Percentiles rank a stretch among this genome's conserved stretches.
Evolutionary conservation across 768 basidiomycete genomes (phyloP).

Genomic region (Ramaria sp.): DNA sequence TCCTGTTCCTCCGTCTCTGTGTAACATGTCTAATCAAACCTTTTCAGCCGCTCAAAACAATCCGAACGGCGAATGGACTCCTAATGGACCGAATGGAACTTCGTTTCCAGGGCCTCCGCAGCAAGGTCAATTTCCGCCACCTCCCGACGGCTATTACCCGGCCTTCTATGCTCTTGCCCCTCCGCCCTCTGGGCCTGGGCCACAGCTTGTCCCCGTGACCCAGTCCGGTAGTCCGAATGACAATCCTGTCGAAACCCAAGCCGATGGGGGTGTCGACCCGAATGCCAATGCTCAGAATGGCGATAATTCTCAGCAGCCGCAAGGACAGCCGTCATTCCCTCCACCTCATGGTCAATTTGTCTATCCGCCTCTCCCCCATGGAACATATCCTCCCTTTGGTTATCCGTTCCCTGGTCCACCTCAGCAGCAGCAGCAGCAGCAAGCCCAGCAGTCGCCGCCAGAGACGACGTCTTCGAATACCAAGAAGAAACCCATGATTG

Average conservation of each 20-base stretch:
- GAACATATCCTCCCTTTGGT: constrained; percentile 7
- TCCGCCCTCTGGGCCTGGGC: constrained; percentile 3
- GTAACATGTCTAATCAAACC: constrained; percentile 1
- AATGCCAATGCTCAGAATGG: neutral
- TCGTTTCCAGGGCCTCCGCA: constrained; percentile 7
- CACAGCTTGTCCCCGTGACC: constrained; percentile 5
- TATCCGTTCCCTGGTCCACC: constrained; percentile 6
- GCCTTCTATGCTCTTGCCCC: constrained; percentile 6
- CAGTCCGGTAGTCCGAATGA: neutral
- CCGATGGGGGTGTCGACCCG: neutral
- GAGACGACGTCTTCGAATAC: neutral
- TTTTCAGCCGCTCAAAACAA: constrained; percentile 5
- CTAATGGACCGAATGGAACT: neutral
- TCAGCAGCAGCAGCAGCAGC: neutral
- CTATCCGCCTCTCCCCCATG: constrained; percentile 6
- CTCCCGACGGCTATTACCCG: constrained; percentile 7
- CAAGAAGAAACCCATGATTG: neutral
- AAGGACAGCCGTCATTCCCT: constrained; percentile 5
- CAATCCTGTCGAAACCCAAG: constrained; percentile 1
- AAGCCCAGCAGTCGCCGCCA: neutral
- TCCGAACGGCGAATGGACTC: constrained; percentile 8
- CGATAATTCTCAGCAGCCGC: neutral
- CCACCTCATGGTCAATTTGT: constrained; percentile 8
- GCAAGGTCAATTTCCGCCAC: constrained; percentile 2
- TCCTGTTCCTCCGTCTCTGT: neutral